A percentile compares a stretch with the other conserved stretches of the same genome.
These are phyloP conservation scores for Nepenthes gracilis DNA, from an alignment of 148 eudicot genomes.

Conservation along the genomic window DNA sequence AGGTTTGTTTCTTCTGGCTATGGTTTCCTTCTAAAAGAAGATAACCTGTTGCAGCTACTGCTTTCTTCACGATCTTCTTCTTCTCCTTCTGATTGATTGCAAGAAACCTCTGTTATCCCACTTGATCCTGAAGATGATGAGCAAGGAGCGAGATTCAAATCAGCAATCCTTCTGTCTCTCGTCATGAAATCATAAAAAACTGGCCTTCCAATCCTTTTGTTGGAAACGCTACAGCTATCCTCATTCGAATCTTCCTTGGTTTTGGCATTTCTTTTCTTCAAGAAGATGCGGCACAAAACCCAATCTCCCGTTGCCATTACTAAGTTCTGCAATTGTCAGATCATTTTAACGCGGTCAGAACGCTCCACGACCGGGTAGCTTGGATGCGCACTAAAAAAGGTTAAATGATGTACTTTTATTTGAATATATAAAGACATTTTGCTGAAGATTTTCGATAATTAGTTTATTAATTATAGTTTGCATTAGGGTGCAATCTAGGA, in stretches of 20 bases:
- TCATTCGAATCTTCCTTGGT: slow-evolving; percentile 28
- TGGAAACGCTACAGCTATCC: background rate
- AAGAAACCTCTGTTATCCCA: slow-evolving; percentile 45
- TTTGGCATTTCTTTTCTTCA: slow-evolving; percentile 42
- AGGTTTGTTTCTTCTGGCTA: slow-evolving; percentile 1
- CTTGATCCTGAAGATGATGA: slow-evolving; percentile 69
- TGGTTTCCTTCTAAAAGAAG: slow-evolving; percentile 24
- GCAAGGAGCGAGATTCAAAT: slow-evolving; percentile 52
- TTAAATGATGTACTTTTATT: no score
- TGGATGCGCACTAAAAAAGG: no score
- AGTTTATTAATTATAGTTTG: no score
- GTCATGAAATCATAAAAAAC: slow-evolving; percentile 70
- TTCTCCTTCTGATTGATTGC: slow-evolving; percentile 9
- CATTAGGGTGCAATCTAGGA: no score
- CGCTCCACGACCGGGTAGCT: no score
- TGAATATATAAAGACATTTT: no score
- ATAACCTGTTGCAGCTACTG: slow-evolving; percentile 48
- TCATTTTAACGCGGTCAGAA: background rate
- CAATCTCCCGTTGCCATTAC: slow-evolving; percentile 29
- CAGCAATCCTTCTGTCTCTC: slow-evolving; percentile 28
- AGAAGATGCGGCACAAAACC: slow-evolving; percentile 78
- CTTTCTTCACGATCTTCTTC: slow-evolving; percentile 49
- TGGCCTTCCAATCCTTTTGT: slow-evolving; percentile 15
- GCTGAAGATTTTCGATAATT: no score
- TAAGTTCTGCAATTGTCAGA: background rate